These are phyloP conservation scores for Monilinia vaccinii-corymbosi DNA, from an alignment of 2,329 filamentous ascomycete species.

Conservation along the genomic window DNA sequence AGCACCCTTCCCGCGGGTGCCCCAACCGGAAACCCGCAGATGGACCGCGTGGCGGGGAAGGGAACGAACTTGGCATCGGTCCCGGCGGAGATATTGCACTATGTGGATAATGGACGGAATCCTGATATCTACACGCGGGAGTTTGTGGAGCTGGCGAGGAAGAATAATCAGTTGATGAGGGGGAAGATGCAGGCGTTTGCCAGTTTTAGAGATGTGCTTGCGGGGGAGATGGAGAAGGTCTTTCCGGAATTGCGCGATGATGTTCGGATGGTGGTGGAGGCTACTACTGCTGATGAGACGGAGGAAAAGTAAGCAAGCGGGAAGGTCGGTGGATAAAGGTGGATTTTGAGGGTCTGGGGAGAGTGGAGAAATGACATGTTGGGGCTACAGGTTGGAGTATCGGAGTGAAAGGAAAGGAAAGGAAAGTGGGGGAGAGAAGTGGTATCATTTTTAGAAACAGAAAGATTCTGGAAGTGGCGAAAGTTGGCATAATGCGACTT, in stretches of 20 bases:
- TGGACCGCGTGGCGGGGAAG: not conserved
- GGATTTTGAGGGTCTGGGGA: not conserved
- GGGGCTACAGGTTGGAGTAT: too few species aligned
- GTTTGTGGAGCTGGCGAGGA: constrained; percentile 59
- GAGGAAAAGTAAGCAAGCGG: not conserved
- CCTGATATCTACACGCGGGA: constrained; percentile 67
- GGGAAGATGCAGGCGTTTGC: constrained; percentile 56
- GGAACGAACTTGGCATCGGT: constrained; percentile 38
- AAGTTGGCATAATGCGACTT: not conserved
- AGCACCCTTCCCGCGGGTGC: constrained; percentile 20
- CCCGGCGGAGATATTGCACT: constrained; percentile 55
- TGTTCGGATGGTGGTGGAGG: constrained; percentile 22
- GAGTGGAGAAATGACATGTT: not conserved
- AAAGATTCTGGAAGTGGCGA: not conserved
- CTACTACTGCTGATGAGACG: constrained; percentile 15
- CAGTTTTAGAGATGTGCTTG: constrained; percentile 52
- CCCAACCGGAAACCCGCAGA: constrained; percentile 27
- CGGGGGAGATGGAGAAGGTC: constrained; percentile 30
- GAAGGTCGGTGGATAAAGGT: not conserved
- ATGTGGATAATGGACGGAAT: constrained; percentile 63
- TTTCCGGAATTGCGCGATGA: constrained; percentile 28
- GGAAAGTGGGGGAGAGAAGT: not conserved
- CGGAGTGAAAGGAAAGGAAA: not conserved
- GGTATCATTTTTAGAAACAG: not conserved
- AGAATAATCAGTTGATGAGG: constrained; percentile 57